These are phyloP conservation scores for Scleroderma citrinum DNA, from an alignment of 768 basidiomycete genomes.

Conservation along the genomic window DNA sequence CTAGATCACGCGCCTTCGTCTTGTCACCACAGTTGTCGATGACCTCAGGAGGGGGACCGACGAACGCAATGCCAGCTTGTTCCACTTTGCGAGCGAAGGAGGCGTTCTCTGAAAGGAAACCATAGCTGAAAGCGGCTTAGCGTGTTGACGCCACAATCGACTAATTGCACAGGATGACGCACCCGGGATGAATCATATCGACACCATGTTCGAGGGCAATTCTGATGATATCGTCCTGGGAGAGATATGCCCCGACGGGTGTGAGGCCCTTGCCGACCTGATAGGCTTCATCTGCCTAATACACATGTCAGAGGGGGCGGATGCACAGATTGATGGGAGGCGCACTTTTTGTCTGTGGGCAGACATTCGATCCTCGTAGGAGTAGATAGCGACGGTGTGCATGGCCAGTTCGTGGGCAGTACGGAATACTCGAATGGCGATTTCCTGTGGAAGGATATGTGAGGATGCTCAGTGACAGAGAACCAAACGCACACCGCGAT, in stretches of 20 bases:
- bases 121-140: conserved; percentile 56
- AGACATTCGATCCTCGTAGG: conserved; percentile 91
- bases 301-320: conserved; percentile 6
- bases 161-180: conserved; percentile 14
- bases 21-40: conserved; percentile 98
- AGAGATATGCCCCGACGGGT: conserved; percentile 94
- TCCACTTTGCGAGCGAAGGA: conserved; percentile 97
- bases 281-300: conserved; percentile 94
- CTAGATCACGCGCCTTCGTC: conserved; percentile 91
- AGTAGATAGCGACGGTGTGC: conserved; percentile 99
- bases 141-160: background rate
- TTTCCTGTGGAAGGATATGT: conserved; percentile 57
- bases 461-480: conserved; percentile 1
- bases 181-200: conserved; percentile 99
- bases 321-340: conserved; percentile 25
- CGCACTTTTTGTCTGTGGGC: conserved; percentile 95
- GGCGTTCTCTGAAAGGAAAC: conserved; percentile 97
- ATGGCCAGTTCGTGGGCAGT: conserved; percentile 98
- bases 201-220: conserved; percentile 98
- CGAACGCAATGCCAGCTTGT: conserved; percentile 93
- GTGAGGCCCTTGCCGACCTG: conserved; percentile 95
- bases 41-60: conserved; percentile 92
- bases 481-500: conserved; percentile 69
- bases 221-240: conserved; percentile 95
- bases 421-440: conserved; percentile 97